Conservation (phyloP, 768 basidiomycete genomes). For the Mycena filopes region DNA sequence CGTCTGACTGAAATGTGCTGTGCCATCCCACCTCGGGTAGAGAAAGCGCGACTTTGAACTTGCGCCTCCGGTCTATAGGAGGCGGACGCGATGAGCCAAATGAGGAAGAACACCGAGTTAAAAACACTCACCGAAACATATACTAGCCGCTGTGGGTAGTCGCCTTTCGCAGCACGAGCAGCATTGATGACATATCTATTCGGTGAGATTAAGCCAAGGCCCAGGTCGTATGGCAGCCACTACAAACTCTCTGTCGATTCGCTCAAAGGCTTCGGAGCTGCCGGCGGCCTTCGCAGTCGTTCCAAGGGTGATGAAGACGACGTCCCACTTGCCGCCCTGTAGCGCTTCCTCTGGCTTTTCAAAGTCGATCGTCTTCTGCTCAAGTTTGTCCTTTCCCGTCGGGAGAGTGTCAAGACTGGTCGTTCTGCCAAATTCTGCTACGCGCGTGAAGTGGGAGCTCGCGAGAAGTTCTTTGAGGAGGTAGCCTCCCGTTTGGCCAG, state of each 20-base stretch:
- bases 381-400: constrained; percentile 65
- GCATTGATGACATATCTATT: constrained; percentile 79
- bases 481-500: constrained; percentile 73
- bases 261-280: constrained; percentile 73
- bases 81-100: too few species aligned
- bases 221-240: background rate
- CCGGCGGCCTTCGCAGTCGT: constrained; percentile 72
- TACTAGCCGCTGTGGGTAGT: constrained; percentile 67
- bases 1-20: background rate
- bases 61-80: constrained; percentile 65
- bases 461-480: constrained; percentile 71
- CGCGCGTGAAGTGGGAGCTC: constrained; percentile 62
- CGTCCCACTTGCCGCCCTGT: constrained; percentile 72
- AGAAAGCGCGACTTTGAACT: constrained; percentile 60
- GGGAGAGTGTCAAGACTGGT: constrained; percentile 56
- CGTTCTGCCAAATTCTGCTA: constrained; percentile 76
- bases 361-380: constrained; percentile 75
- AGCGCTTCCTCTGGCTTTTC: constrained; percentile 68
- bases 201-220: background rate
- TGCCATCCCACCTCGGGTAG: constrained; percentile 55
- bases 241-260: constrained; percentile 76
- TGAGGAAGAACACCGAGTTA: too few species aligned
- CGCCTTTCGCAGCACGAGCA: constrained; percentile 69
- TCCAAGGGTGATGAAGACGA: constrained; percentile 81
- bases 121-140: constrained; percentile 74